A percentile compares a stretch with the other conserved stretches of the same genome.
Evolutionary conservation across 352 stramenopile genomes (phyloP).

Genomic region (Peronosclerospora sorghi): DNA sequence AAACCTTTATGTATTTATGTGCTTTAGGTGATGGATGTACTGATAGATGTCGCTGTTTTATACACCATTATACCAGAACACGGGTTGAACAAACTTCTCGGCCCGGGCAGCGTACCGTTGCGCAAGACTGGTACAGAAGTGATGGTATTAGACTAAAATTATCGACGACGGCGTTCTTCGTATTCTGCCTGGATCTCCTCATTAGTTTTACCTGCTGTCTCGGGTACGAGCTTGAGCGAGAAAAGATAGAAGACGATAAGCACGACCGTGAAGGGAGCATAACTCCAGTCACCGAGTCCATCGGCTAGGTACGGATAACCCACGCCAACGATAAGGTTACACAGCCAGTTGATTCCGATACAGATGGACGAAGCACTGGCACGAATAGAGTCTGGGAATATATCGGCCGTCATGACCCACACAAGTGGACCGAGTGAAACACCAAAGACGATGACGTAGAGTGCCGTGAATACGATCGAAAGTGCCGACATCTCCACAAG

Average conservation of each 20-base stretch:
- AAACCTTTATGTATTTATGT: no score
- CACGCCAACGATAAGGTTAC: slow-evolving; percentile 35
- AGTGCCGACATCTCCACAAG: slow-evolving; percentile 7
- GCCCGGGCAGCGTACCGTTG: no score
- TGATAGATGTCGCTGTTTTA: no score
- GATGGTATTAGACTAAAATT: no score
- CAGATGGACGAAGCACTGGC: slow-evolving; percentile 25
- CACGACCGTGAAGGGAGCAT: slow-evolving; percentile 24
- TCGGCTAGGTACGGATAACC: slow-evolving; percentile 30
- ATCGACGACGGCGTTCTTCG: slow-evolving; percentile 10
- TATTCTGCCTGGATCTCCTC: slow-evolving; percentile 44
- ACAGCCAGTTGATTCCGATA: slow-evolving; percentile 30
- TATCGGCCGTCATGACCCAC: slow-evolving; percentile 4
- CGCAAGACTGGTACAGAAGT: no score
- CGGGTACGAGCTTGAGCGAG: slow-evolving; percentile 34
- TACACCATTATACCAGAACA: no score
- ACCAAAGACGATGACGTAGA: slow-evolving; percentile 31
- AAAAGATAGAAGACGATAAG: slow-evolving; percentile 33
- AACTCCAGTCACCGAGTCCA: slow-evolving; percentile 23
- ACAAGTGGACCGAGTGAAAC: slow-evolving; percentile 1
- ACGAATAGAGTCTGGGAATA: slow-evolving; percentile 20
- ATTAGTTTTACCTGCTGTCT: slow-evolving; percentile 42
- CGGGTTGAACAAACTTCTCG: no score
- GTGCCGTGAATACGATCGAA: slow-evolving; percentile 24
- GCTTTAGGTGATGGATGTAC: no score